Evolutionary conservation across 2,329 filamentous ascomycete genomes (phyloP), one percentile per base, ranked within the genome.

Genomic region (Botrytis cinerea): DNA sequence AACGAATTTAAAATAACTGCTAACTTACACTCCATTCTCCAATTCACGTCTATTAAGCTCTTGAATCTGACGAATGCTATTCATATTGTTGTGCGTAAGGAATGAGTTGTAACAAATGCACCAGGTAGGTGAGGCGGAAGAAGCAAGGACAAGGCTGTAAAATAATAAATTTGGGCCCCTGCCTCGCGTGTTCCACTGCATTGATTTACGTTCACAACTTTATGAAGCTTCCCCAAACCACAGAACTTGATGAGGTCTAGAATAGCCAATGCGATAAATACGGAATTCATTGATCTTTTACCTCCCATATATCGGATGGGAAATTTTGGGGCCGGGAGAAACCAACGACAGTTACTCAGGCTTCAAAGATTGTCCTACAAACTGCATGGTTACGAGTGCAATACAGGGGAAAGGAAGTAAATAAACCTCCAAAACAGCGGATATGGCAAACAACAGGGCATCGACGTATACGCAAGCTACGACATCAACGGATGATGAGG

Each of bases 21-120:
- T 25, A 6, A 86, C 91, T 82, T 82, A 92, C 90, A 94, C 88
- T 81, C 92, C 93, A 82, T 94, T 91, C 82, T 98, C 95, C 75
- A 99, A 92, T 84, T 99, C 96, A 78, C 91, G 91, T 85, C 96
- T 94, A 82, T 99, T 99, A 74, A 99, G 92, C 82, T 92, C 90
- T 82, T 97, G 93, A 75, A 98, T 96, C 74, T 94, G 91, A 78
- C 94, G 93, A 78, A 99, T 96, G 78, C 93, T 92, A 82, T 99
- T 98, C 96, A 99, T 99, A 48, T 60, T 57, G 61, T 69, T 32
- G 1, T 45, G 35, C 25, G 32, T 60, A 59, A 48, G 54, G 40
- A 16, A 35, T 63, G 32, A 71, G n/a, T 28, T 57, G 51, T 28
- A 59, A 63, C 22, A 54, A 54, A 64, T 22, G n/a, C 46, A 57